Conservation (phyloP, 805 yeast genomes). For the Suhomyces faveliae region DNA sequence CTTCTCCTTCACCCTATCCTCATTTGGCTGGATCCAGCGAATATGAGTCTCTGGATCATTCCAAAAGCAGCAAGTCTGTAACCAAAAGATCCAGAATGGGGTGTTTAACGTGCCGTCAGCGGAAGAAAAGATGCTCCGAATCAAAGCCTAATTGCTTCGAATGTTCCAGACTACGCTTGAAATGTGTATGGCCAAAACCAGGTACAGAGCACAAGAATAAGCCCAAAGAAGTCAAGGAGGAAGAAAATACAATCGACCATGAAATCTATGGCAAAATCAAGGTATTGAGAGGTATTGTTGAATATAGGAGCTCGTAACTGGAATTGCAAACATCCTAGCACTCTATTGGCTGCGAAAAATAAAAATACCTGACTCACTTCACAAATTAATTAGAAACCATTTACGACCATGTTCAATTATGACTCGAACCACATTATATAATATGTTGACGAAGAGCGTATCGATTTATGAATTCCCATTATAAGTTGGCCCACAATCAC, state of each 20-base stretch:
- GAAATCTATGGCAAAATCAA: constrained; percentile 57
- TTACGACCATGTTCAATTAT: not conserved
- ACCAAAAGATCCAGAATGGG: constrained; percentile 66
- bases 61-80: constrained; percentile 13
- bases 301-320: constrained; percentile 26
- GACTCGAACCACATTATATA: not conserved
- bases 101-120: constrained; percentile 71
- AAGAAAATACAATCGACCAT: constrained; percentile 54
- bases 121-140: constrained; percentile 81
- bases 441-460: not conserved
- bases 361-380: not conserved
- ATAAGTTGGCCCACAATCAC: no score
- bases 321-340: no score
- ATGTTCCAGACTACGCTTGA: constrained; percentile 61
- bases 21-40: not conserved
- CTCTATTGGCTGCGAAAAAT: not conserved
- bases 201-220: constrained; percentile 63
- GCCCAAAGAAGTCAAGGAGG: constrained; percentile 48
- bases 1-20: not conserved
- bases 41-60: not conserved
- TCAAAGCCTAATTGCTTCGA: constrained; percentile 64
- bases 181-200: constrained; percentile 73
- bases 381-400: not conserved
- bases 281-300: constrained; percentile 63
- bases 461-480: no score